Percentiles rank a stretch among this genome's conserved stretches.
These are phyloP conservation scores for Paradendryphiella salina DNA, from an alignment of 2,329 filamentous ascomycete genomes.

Conservation along the genomic window DNA sequence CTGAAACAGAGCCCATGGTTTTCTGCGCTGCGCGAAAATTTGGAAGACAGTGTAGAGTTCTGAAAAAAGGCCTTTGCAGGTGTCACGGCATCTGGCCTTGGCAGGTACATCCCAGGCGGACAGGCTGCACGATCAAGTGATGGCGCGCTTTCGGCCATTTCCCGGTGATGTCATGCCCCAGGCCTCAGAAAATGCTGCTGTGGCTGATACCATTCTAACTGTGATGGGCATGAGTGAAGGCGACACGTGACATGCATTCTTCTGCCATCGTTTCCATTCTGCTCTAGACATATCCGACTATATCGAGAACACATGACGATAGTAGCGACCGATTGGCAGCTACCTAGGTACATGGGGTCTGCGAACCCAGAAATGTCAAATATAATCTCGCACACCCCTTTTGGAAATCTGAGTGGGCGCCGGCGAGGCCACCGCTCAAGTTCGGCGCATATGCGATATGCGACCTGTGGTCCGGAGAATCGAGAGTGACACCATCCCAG, in stretches of 20 bases:
- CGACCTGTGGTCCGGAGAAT: slow-evolving; percentile 59
- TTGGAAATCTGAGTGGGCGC: slow-evolving; percentile 50
- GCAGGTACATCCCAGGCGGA: slow-evolving; percentile 19
- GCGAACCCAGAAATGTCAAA: slow-evolving; percentile 48
- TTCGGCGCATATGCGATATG: slow-evolving; percentile 50
- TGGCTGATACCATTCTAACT: slow-evolving; percentile 5
- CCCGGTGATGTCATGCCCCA: slow-evolving; percentile 19
- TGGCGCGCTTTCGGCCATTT: slow-evolving; percentile 15
- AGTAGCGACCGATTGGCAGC: neutral
- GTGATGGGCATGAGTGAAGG: neutral
- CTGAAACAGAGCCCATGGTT: neutral
- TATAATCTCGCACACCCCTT: slow-evolving; percentile 54
- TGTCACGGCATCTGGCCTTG: slow-evolving; percentile 21
- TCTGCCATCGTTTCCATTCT: neutral
- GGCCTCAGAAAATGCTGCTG: neutral
- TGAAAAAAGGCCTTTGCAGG: neutral
- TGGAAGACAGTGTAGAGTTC: slow-evolving; percentile 2
- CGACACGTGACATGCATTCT: neutral
- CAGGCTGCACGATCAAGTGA: slow-evolving; percentile 17
- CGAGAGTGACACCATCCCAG: slow-evolving; percentile 56
- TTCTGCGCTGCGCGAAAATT: neutral
- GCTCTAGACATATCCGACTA: neutral
- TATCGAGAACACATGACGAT: no score
- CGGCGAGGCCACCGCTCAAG: neutral
- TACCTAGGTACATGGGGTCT: slow-evolving; percentile 24